Evolutionary conservation across 441 rosid species (phyloP).

Genomic region (Erodium moschatum): DNA sequence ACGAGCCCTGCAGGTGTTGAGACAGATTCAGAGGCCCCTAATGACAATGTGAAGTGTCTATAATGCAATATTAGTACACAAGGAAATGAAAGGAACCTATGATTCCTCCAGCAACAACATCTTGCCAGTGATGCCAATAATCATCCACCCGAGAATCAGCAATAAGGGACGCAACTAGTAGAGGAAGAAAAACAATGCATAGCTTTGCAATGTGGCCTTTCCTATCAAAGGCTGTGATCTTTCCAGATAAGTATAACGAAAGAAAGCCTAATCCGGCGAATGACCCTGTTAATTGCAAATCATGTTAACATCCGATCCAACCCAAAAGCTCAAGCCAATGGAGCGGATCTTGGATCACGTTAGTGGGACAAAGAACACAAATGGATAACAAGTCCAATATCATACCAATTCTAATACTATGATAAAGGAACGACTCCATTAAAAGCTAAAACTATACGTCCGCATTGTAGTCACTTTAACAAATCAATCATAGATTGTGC

Average conservation of each 20-base stretch:
- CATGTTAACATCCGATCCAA: no score
- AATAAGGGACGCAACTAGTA: slow-evolving; percentile 61
- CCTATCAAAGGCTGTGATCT: slow-evolving; percentile 59
- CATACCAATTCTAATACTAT: no score
- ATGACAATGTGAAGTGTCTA: no score
- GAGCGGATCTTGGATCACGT: no score
- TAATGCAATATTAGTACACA: neutral
- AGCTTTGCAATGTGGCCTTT: slow-evolving; percentile 82
- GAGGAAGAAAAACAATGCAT: slow-evolving; percentile 57
- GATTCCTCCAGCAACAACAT: slow-evolving; percentile 77
- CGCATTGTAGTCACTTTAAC: neutral
- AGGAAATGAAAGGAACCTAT: slow-evolving; percentile 38
- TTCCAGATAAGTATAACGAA: slow-evolving; percentile 74
- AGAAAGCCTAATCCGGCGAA: slow-evolving; percentile 72
- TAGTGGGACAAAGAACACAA: no score
- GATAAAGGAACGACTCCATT: no score
- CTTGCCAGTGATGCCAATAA: slow-evolving; percentile 98
- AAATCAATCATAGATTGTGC: slow-evolving; percentile 3
- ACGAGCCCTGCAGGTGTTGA: slow-evolving; percentile 40
- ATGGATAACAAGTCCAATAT: no score
- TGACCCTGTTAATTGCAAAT: slow-evolving; percentile 39
- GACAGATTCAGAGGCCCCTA: neutral
- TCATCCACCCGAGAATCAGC: slow-evolving; percentile 87
- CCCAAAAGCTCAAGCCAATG: no score
- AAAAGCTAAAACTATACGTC: no score